Base-by-base conservation (phyloP, 768 basidiomycete species). In the Asterophora lycoperdoides region DNA sequence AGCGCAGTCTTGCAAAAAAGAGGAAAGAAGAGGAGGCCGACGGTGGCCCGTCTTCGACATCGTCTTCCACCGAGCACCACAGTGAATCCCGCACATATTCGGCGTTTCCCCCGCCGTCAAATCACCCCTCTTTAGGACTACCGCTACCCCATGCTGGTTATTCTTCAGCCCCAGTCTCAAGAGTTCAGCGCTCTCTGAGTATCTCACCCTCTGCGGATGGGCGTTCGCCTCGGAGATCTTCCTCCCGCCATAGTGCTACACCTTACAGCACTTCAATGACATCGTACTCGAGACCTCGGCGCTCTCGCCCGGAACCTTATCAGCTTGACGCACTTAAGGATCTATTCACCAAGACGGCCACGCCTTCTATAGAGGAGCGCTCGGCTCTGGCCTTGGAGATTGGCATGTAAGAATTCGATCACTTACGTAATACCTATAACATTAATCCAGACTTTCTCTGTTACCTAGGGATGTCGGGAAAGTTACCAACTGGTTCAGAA, bases 401-500 rank as follows among this genome's bases (percentile, higher is more conserved):
- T 51, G 88, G 86, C 68, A 89, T 91, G 79, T 83, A 66, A 63
- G 78, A 36, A 45, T 56, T 40, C 44, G 39, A 55, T 53, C 45
- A 44, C 58, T 55, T 26, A 44, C 58, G 45, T 29, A 37, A 42
- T 40, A 44, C 44, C 50, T 46, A 37, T 56, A 47, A 48, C 50
- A 34, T 57, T 50, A 49, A 60, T 46, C 48, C 52, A 48, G 51
- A 59, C 29, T 13, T 46, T 11, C 49, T 23, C 23, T 23, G 3
- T 23, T 23, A n/a, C n/a, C n/a, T n/a, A 83, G 80, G 88, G 88
- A 91, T 66, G 65, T 90, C 48, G 84, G 82, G 55, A 89, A 88
- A 67, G 87, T 91, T 44, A 89, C 88, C 14, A 91, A 91, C 63
- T 91, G 88, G 88, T 90, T 90, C 74, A 76, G 88, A 30, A 91